These are phyloP conservation scores for Oryza longistaminata DNA, from an alignment of 176 grass and related monocot species.

Conservation along the genomic window DNA sequence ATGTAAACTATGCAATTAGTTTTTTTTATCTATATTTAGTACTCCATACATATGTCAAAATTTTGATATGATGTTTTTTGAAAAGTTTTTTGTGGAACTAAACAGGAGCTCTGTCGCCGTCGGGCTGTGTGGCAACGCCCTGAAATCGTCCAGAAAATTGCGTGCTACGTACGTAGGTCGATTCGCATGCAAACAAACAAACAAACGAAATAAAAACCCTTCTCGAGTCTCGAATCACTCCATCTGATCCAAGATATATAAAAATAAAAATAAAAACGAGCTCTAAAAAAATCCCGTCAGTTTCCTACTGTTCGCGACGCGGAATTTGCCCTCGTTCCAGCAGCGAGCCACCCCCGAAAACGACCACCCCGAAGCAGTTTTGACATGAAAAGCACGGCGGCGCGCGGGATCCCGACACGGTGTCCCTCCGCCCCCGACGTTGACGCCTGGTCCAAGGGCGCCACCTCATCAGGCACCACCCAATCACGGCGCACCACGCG, in stretches of 20 bases:
- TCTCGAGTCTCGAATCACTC: neutral
- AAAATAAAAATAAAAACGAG: neutral
- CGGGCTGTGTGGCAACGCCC: too few species aligned
- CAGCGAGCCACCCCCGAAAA: slow-evolving; percentile 28
- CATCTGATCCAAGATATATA: neutral
- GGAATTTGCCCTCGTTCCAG: neutral
- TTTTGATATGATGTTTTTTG: too few species aligned
- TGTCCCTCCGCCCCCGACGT: neutral
- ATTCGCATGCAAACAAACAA: neutral
- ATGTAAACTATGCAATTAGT: too few species aligned
- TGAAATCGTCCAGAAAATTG: neutral
- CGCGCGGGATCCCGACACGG: neutral
- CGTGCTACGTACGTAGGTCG: neutral
- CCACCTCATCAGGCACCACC: neutral
- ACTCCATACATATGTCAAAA: too few species aligned
- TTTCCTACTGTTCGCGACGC: neutral
- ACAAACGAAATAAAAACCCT: neutral
- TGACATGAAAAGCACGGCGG: slow-evolving; percentile 32
- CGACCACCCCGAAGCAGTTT: slow-evolving; percentile 28
- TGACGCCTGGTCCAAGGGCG: neutral
- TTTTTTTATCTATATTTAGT: too few species aligned
- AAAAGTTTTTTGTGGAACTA: too few species aligned
- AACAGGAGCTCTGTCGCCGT: neutral
- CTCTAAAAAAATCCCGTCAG: neutral
- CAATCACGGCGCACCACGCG: neutral